phyloP scores from a whole-genome alignment of 2,329 filamentous ascomycete genomes.

The Ascochyta rabiei region DNA sequence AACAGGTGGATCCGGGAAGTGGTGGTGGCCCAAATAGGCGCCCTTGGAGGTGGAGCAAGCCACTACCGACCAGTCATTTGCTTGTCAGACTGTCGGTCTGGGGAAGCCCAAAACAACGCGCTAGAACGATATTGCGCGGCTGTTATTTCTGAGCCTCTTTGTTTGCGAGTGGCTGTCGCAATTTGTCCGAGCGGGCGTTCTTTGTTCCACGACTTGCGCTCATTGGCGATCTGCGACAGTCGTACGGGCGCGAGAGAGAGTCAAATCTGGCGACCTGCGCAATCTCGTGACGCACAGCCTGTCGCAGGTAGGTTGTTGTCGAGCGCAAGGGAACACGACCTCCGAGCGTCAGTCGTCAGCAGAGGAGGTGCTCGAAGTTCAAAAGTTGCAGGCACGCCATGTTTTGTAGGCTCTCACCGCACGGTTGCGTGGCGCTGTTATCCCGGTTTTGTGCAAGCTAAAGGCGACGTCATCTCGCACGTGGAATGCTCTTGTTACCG shows the following conservation, averaged over 20 bases:
- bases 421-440: conserved; percentile 26
- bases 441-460: conserved; percentile 42
- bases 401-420: conserved; percentile 44
- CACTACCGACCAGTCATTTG: conserved; percentile 49
- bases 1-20: conserved; percentile 40
- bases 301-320: conserved; percentile 33
- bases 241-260: conserved; percentile 29
- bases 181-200: conserved; percentile 37
- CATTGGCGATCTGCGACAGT: conserved; percentile 34
- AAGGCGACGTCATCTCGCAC: conserved; percentile 29
- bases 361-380: conserved; percentile 45
- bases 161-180: conserved; percentile 40
- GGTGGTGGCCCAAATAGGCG: conserved; percentile 48
- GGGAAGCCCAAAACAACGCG: conserved; percentile 43
- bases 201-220: conserved; percentile 48
- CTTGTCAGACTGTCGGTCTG: conserved; percentile 43
- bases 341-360: conserved; percentile 39
- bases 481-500: not conserved
- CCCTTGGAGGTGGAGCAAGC: conserved; percentile 42
- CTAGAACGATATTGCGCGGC: conserved; percentile 31
- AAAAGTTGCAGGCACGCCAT: conserved; percentile 29
- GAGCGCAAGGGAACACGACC: conserved; percentile 49
- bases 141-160: conserved; percentile 39
- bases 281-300: conserved; percentile 34
- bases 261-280: conserved; percentile 27